These are phyloP conservation scores for Malania oleifera DNA, from an alignment of 164 flowering plant genomes.

Conservation along the genomic window DNA sequence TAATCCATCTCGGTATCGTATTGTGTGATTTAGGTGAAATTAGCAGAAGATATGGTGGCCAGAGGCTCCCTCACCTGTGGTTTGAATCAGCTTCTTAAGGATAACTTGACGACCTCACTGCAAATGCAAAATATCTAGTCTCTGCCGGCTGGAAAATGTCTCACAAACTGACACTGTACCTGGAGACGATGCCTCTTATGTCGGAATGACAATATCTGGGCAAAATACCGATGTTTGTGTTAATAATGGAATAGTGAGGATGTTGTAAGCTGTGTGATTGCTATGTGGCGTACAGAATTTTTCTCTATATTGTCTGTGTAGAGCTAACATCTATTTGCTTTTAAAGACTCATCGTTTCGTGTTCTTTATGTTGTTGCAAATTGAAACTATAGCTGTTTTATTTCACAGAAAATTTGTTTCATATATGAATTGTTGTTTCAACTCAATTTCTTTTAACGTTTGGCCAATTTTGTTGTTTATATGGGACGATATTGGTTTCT, in stretches of 20 bases:
- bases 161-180: constrained; percentile 34
- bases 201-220: constrained; percentile 20
- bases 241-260: constrained; percentile 27
- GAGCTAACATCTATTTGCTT: not conserved
- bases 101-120: constrained; percentile 31
- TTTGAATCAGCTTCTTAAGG: constrained; percentile 49
- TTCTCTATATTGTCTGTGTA: constrained; percentile 15
- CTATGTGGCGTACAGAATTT: constrained; percentile 41
- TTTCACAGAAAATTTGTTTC: too few species aligned
- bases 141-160: constrained; percentile 23
- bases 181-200: constrained; percentile 28
- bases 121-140: constrained; percentile 20
- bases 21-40: constrained; percentile 46
- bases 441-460: too few species aligned
- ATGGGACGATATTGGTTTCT: too few species aligned
- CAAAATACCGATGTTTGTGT: constrained; percentile 24
- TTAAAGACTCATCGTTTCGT: too few species aligned
- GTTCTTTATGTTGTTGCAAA: too few species aligned
- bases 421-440: too few species aligned
- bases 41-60: constrained; percentile 64
- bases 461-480: too few species aligned
- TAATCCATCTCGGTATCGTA: too few species aligned
- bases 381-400: too few species aligned
- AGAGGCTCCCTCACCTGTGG: constrained; percentile 50
- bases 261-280: constrained; percentile 40